Percentiles rank a stretch among this genome's conserved stretches.
phyloP scores from a whole-genome alignment of 108 stramenopile genomes.

The Conticribra weissflogii region DNA sequence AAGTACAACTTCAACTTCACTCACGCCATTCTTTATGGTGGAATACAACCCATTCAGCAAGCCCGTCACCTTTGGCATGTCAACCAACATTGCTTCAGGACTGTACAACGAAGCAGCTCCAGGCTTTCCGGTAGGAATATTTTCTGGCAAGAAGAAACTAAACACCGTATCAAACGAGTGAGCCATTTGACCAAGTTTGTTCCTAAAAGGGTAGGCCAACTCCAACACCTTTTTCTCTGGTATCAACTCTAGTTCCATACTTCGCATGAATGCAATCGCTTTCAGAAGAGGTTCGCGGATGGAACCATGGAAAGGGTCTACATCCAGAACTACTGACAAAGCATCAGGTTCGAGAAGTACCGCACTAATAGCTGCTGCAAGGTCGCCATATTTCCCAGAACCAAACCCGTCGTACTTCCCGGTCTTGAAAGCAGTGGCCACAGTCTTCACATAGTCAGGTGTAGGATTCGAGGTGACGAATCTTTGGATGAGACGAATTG shows the following conservation, averaged over 20 bases:
- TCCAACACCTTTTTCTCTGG: conserved; percentile 18
- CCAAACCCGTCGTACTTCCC: conserved; percentile 20
- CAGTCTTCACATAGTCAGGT: conserved; percentile 46
- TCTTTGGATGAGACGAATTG: conserved; percentile 53
- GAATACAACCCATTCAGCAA: not conserved
- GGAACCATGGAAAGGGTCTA: conserved; percentile 56
- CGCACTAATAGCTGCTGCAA: conserved; percentile 65
- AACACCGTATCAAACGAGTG: conserved; percentile 38
- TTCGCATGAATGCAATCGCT: conserved; percentile 54
- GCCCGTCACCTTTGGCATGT: conserved; percentile 43
- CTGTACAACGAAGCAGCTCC: conserved; percentile 29
- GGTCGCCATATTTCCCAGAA: conserved; percentile 62
- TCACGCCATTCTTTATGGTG: not conserved
- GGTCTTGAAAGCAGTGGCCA: conserved; percentile 21
- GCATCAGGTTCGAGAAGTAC: conserved; percentile 64
- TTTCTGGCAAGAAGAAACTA: conserved; percentile 55
- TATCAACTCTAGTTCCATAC: conserved; percentile 45
- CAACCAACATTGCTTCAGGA: conserved; percentile 42
- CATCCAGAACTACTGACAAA: conserved; percentile 47
- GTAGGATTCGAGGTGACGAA: conserved; percentile 54
- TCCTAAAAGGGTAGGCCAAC: conserved; percentile 23
- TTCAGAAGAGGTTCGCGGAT: conserved; percentile 60
- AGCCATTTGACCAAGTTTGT: conserved; percentile 53
- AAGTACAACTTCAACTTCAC: not conserved
- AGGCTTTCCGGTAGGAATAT: conserved; percentile 41